Conservation (phyloP, 805 yeast species). For the Suhomyces tanzawaensis region DNA sequence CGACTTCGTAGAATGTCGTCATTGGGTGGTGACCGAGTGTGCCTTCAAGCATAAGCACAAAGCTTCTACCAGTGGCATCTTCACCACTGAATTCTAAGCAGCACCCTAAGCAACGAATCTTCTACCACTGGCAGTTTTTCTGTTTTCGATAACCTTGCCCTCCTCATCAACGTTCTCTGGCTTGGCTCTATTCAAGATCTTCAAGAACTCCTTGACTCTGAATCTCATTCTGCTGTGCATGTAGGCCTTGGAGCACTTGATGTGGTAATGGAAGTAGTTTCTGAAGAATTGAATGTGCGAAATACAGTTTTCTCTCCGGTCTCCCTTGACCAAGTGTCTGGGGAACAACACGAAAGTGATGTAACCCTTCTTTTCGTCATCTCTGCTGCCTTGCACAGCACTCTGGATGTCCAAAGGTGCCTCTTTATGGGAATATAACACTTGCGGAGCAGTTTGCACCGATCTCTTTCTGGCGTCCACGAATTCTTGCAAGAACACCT, state of each 20-base stretch:
- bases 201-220: constrained; percentile 89
- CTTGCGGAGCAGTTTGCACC: constrained; percentile 98
- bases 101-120: constrained; percentile 53
- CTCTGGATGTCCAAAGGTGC: constrained; percentile 78
- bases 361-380: constrained; percentile 45
- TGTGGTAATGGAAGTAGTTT: constrained; percentile 97
- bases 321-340: constrained; percentile 62
- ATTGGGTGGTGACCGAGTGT: too few species aligned
- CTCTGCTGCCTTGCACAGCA: constrained; percentile 44
- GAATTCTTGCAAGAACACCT: constrained; percentile 87
- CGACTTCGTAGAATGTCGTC: too few species aligned
- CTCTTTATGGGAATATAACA: constrained; percentile 80
- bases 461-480: constrained; percentile 95
- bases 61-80: too few species aligned
- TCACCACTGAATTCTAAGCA: too few species aligned
- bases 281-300: constrained; percentile 90
- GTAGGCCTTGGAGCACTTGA: constrained; percentile 96
- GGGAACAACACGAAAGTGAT: constrained; percentile 77
- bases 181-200: constrained; percentile 94
- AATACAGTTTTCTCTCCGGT: constrained; percentile 79
- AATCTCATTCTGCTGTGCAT: constrained; percentile 98
- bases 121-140: constrained; percentile 74
- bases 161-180: constrained; percentile 85
- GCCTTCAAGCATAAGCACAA: too few species aligned
- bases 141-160: constrained; percentile 41